Base-by-base conservation (phyloP, 208 protist species). In the Angomonas deanei region DNA sequence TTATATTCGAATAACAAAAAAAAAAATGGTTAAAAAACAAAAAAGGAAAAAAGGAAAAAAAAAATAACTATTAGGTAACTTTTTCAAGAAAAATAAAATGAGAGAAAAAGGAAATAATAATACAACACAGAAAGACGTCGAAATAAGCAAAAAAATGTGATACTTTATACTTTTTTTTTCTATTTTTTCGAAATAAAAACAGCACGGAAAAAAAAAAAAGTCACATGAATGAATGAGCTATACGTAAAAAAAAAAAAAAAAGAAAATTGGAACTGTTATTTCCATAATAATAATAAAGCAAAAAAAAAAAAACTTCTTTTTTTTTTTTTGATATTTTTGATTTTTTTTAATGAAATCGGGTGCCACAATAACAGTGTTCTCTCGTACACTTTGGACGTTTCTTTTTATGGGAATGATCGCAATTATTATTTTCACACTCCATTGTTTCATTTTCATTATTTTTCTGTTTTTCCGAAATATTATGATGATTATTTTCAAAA, bases 281-380 rank as follows among this genome's bases (percentile, higher is more conserved):
- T 53, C 8, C 47, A 53, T 26, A 53, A 23, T 33, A 26, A 64
- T 19, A 58, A 13, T 36, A 5, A 27, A 49, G 49, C 17, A 17
- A 67, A 34, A 26, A 34, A 31, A 67, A 47, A 47, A 17, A 46
- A 48, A 58, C 24, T 38, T 0, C 26, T 59, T 27, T 55, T 59
- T 59, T 66, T 59, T 36, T 46, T 66, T 66, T 59, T 55, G 4
- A 50, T 63, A n/a, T 52, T 52, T 52, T 46, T 33, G 8, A 19
- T 32, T 53, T 30, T 26, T 15, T 26, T 52, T 54, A 92, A 53
- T 86, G 79, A 63, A 92, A 92, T 0, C 76, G 74, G 15, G 85
- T 92, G 5, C 66, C 79, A 56, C 85, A 92, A 69, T 85, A 86
- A 60, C 82, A 88, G 59, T 85, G 74, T 10, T 89, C 77, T 61